Base-by-base conservation (phyloP, 73 alveolate species). In the Paramecium biaurelia region DNA sequence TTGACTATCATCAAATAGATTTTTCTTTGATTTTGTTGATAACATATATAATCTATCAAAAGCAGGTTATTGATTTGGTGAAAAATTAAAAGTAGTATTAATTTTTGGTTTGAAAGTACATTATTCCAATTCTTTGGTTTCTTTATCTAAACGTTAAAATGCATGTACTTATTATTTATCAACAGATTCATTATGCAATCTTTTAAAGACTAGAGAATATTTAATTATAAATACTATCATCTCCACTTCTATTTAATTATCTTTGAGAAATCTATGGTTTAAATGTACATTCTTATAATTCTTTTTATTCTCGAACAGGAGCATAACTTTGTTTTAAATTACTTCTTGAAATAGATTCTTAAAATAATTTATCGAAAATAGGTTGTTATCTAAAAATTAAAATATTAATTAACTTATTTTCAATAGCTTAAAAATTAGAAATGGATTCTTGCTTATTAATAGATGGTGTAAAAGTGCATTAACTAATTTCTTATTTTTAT, bases 131-230 rank as follows among this genome's bases (percentile, higher is more conserved):
- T 79, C 76, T 10, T 38, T 26, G 24, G 24, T 43, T 38, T 79
- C 90, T 41, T 47, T 79, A n/a, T 79, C 90, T 3, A 79, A 7
- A 21, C 72, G 47, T 34, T 45, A 30, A 26, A 79, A 79, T 10
- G 90, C 90, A 5, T 41, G 7, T 1, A 79, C 23, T 45, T 79
- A 79, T 45, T 43, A 23, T 47, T 79, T 79, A 43, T 79, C 90
- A 2, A 76, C 90, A 38, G 90, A 79, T 45, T 79, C 90, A 43
- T 79, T 43, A 45, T 79, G 90, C 28, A 79, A 20, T 79, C 90
- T 79, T 10, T 38, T n/a, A 79, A 79, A 79, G 28, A 79, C 90
- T 79, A 20, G 7, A 20, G 20, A 45, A 38, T 24, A 43, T 6
- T 30, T 42, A 21, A 53, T 5, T 20, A 79, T 43, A 14, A 10